Percentiles rank a stretch among this genome's conserved stretches.
phyloP scores from a whole-genome alignment of 2,329 filamentous ascomycete species.

The Graphilbum sp. region DNA sequence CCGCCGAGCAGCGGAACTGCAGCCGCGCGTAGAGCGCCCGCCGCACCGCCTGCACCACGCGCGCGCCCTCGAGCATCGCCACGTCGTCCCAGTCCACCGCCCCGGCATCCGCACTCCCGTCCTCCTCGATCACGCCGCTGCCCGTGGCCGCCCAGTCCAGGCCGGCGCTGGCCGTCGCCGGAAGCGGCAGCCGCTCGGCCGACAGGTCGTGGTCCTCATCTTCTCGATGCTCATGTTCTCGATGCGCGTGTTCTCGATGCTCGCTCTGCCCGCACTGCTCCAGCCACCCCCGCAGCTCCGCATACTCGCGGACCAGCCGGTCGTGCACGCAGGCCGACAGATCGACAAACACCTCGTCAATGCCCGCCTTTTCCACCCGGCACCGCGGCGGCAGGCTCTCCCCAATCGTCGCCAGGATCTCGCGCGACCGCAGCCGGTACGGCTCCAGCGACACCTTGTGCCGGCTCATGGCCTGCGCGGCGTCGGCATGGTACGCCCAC shows the following conservation, averaged over 20 bases:
- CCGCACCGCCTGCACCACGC: constrained; percentile 69
- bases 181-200: constrained; percentile 54
- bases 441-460: constrained; percentile 93
- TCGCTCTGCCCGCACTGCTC: no score
- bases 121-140: constrained; percentile 5
- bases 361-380: constrained; percentile 78
- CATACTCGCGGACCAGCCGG: constrained; percentile 53
- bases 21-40: constrained; percentile 50
- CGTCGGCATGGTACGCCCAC: constrained; percentile 82
- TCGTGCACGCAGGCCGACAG: constrained; percentile 70
- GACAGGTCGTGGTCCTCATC: constrained; percentile 62
- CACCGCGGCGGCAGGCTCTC: constrained; percentile 43
- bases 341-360: constrained; percentile 93
- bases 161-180: constrained; percentile 19
- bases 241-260: no score
- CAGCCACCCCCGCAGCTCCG: constrained; percentile 40
- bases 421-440: constrained; percentile 71
- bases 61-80: constrained; percentile 68
- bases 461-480: constrained; percentile 60
- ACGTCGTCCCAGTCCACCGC: constrained; percentile 96
- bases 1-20: constrained; percentile 82
- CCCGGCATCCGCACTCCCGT: no score
- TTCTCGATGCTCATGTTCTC: no score
- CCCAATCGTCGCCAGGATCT: constrained; percentile 66
- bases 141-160: constrained; percentile 9